These are phyloP conservation scores for Stereocaulon alpinum DNA, from an alignment of 495 filamentous ascomycete genomes.

Conservation along the genomic window DNA sequence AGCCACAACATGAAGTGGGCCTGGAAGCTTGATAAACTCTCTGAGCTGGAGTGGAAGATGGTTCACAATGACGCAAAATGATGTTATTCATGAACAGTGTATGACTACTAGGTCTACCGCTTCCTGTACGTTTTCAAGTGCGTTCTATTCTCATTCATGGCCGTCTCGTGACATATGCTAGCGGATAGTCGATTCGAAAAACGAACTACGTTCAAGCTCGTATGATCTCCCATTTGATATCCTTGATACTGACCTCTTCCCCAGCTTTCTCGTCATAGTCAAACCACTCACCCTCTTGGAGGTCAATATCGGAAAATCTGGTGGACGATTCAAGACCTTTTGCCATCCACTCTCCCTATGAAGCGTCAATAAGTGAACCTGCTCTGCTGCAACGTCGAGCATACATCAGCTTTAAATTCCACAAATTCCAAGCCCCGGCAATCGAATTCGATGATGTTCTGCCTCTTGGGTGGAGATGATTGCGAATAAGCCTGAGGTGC, in stretches of 20 bases:
- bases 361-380: not conserved
- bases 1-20: not conserved
- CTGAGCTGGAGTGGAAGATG: too few relatives aligned
- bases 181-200: not conserved
- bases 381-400: conserved; percentile 16
- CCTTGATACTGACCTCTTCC: conserved; percentile 83
- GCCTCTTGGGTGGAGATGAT: conserved; percentile 54
- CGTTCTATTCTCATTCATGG: too few relatives aligned
- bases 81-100: too few relatives aligned
- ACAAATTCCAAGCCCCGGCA: conserved; percentile 89
- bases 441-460: conserved; percentile 80
- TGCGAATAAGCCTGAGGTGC: conserved; percentile 60
- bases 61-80: too few relatives aligned
- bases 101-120: too few relatives aligned
- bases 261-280: conserved; percentile 76
- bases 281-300: conserved; percentile 82
- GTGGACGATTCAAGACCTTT: conserved; percentile 70
- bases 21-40: too few relatives aligned
- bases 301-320: conserved; percentile 68
- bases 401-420: conserved; percentile 78
- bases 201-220: conserved; percentile 35
- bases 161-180: not conserved
- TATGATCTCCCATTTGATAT: conserved; percentile 77
- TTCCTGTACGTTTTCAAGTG: too few relatives aligned
- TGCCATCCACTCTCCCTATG: conserved; percentile 76